A percentile compares a stretch with the other conserved stretches of the same genome.
These are phyloP conservation scores for Amanita pseudoporphyria DNA, from an alignment of 768 basidiomycete species.

Conservation along the genomic window DNA sequence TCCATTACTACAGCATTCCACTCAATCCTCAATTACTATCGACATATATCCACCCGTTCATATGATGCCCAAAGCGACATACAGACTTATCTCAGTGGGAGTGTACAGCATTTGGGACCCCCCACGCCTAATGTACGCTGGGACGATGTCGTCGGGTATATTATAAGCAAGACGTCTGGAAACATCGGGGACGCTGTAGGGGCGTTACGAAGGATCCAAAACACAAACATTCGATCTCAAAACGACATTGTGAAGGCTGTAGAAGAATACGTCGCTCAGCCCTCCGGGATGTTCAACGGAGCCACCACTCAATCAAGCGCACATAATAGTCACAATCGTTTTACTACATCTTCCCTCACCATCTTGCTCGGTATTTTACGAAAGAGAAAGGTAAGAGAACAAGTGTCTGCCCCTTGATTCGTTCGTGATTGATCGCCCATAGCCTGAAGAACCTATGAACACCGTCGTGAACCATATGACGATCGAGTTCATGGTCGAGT, in stretches of 20 bases:
- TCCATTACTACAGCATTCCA: background rate
- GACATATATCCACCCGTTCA: background rate
- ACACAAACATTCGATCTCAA: background rate
- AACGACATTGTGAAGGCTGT: background rate
- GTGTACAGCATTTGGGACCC: background rate
- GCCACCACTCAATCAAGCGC: background rate
- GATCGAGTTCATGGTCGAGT: background rate
- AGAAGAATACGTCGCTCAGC: background rate
- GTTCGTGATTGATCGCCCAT: background rate
- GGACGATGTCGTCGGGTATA: background rate
- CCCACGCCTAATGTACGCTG: background rate
- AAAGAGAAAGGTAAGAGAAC: background rate
- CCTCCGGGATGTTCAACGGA: background rate
- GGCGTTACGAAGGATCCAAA: background rate
- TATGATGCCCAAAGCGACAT: background rate
- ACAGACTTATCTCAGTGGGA: background rate
- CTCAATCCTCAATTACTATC: background rate
- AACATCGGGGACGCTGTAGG: background rate
- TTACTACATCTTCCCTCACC: background rate
- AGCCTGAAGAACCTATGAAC: background rate
- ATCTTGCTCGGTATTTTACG: slow-evolving; percentile 1
- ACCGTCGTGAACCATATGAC: background rate
- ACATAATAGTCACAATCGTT: background rate
- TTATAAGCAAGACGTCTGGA: background rate
- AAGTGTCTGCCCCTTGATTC: too few relatives aligned